Evolutionary conservation across 139 green algal species (phyloP), one percentile per base, ranked within the genome.

Genomic region (Dunaliella sp.): DNA sequence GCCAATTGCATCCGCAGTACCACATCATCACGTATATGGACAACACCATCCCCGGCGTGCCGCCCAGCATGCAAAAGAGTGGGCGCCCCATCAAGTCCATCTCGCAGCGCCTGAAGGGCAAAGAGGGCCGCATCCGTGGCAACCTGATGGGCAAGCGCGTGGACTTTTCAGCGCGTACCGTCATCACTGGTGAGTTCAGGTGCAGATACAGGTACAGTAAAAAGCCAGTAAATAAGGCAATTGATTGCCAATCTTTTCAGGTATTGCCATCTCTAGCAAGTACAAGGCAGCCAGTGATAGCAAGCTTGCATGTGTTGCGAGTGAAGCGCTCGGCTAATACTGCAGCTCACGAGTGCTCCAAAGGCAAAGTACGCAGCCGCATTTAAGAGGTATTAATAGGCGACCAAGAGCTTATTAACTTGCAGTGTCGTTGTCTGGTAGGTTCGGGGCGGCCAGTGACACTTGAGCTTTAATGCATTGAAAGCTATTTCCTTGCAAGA

Each of bases 71-170:
- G 87, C 93, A 98, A 90, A 89, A 91, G 37, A 92, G 81, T 21
- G 94, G 94, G 0, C 89, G 97, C 28, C 96, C 97, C 77, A 97
- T 99, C 94, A 98, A 99, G 93, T 98, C 95, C 65, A 98, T 99
- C 90, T 95, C 90, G 72, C 93, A 99, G 93, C 76, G 92, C 22
- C 82, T 87, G 1, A 88, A 90, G 85, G 85, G 95, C 86, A 98
- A 98, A 90, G 87, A 94, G 80, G 98, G 98, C 0, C 95, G 97
- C 74, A 96, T 99, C 89, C 93, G 97, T 30, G 98, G 98, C 86
- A 99, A 99, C 94, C 94, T 99, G 16, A 99, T 99, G 98, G 98
- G 98, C 86, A 99, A 99, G 95, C 96, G 98, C 76, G 98, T 99
- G 31, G 98, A 99, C 95, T 99, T 99, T 87, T 98, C 95, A 0